These are phyloP conservation scores for Colletotrichum trifolii DNA, from an alignment of 2,329 filamentous ascomycete species.

Conservation along the genomic window DNA sequence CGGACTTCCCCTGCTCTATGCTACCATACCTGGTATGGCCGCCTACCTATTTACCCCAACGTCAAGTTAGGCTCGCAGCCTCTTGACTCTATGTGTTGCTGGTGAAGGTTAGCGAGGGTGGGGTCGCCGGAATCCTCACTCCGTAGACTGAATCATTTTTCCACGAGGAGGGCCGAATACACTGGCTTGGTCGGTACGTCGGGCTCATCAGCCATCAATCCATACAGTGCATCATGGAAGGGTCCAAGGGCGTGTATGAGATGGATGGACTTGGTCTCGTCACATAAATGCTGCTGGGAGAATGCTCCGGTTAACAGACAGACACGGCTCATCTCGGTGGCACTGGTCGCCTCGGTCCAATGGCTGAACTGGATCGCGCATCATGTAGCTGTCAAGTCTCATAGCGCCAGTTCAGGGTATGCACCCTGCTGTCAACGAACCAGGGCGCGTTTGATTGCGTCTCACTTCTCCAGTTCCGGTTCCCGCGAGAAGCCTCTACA, in stretches of 20 bases:
- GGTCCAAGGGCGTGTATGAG: neutral
- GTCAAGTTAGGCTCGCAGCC: constrained; percentile 18
- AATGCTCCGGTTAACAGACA: neutral
- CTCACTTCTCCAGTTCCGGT: constrained; percentile 10
- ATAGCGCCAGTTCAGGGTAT: constrained; percentile 3
- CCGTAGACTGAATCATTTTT: constrained; percentile 16
- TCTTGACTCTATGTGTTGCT: neutral
- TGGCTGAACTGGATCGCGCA: constrained; percentile 7
- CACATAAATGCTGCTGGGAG: neutral
- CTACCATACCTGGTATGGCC: neutral
- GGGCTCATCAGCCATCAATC: neutral
- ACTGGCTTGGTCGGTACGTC: constrained; percentile 5
- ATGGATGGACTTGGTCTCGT: neutral
- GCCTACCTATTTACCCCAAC: constrained; percentile 19
- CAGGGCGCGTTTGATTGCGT: constrained; percentile 1
- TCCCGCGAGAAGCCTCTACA: neutral
- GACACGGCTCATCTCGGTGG: constrained; percentile 19
- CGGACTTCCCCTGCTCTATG: too few species aligned
- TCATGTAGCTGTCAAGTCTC: constrained; percentile 11
- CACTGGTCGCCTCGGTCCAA: constrained; percentile 17
- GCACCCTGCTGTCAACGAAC: constrained; percentile 1
- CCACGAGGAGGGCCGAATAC: constrained; percentile 15
- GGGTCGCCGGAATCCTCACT: constrained; percentile 16
- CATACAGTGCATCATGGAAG: neutral
- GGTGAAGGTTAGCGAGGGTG: constrained; percentile 5